Base-by-base conservation (phyloP, 2,329 filamentous ascomycete genomes). In the Magnaporthiopsis incrustans region DNA sequence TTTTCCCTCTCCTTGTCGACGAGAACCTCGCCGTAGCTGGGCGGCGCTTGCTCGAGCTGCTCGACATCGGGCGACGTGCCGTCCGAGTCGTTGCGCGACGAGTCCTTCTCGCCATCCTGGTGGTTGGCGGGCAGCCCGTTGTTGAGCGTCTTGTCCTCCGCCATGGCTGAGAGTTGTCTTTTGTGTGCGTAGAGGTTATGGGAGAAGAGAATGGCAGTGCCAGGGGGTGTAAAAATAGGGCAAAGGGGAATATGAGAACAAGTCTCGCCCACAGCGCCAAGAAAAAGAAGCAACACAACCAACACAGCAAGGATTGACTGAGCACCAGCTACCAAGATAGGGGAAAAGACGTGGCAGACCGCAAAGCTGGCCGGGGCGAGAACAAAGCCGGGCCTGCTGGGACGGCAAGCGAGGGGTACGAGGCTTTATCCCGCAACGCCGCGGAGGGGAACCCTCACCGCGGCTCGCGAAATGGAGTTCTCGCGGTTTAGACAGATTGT, bases 1-100 rank as follows among this genome's bases (percentile, higher is more conserved):
- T 57, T 62, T 27, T 62, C 61, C 61, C 44, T 62, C 27, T 33
- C 61, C 15, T 25, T 30, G 44, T 62, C 22, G 32, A 30, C 61
- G 11, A 38, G 38, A 8, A 27, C 44, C 8, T 33, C 53, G n/a
- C 26, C 35, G 10, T 53, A 53, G 14, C 60, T 38, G 14, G 60
- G 59, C 3, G 59, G 22, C 12, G 60, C 60, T 15, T 30, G 32
- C 26, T 56, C 38, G 26, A 62, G 8, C 7, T 14, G 44, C 61
- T 62, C 50, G 27, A 62, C 61, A 32, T 62, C 32, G 50, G 61
- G 61, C 50, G 61, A 56, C 10, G 22, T 56, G 10, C 27, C 44
- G 32, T 62, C 61, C 44, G 61, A 62, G 50, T 57, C 61, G 61
- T 33, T 32, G 26, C n/a, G 26, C 22, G 44, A 53, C 44, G 44